Base-by-base conservation (phyloP, 202 grass and related monocot genomes). In the Eragrostis tef region DNA sequence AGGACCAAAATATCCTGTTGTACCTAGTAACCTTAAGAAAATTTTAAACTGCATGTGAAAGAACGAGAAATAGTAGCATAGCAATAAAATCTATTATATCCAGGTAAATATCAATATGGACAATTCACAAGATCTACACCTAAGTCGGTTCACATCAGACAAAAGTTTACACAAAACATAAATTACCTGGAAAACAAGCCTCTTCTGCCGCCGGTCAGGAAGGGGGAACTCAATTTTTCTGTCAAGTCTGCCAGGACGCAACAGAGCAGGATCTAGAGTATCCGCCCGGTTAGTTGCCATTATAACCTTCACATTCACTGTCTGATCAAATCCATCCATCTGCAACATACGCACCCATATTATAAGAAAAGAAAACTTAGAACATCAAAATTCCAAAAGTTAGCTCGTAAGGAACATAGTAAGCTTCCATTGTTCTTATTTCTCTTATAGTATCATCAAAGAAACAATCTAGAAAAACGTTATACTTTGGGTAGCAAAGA, bases 261-360 rank as follows among this genome's bases (percentile, higher is more conserved):
- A 73, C 73, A 97, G 87, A 85, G 94, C 94, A 44, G 94, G 94
- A 67, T 97, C 94, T 59, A 97, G 81, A 65, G 94, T 97, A 59
- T 97, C 94, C 27, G 94, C 94, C 57, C 91, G 73, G 50, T 97
- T 97, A 24, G 94, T 97, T 17, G 94, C 94, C 94, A 97, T 97
- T 82, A 97, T 97, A 74, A 97, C 94, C 77, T 97, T 97, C 54
- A 97, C 94, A 70, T 97, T 97, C 53, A 97, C 91, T 27, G 94
- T 97, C 75, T 97, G 94, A 60, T 97, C 94, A 84, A 97, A 97
- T 21, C 94, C 94, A 85, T 97, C 94, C 94, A 97, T 97, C 94
- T 97, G 89, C 75, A 85, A 78, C 2, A 70, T 61, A 54, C 1
- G 54, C 7, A 48, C 44, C 1, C 34, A 71, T 13, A 13, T 42